phyloP scores from a whole-genome alignment of 106 monocot species.

The Chionographis japonica region DNA sequence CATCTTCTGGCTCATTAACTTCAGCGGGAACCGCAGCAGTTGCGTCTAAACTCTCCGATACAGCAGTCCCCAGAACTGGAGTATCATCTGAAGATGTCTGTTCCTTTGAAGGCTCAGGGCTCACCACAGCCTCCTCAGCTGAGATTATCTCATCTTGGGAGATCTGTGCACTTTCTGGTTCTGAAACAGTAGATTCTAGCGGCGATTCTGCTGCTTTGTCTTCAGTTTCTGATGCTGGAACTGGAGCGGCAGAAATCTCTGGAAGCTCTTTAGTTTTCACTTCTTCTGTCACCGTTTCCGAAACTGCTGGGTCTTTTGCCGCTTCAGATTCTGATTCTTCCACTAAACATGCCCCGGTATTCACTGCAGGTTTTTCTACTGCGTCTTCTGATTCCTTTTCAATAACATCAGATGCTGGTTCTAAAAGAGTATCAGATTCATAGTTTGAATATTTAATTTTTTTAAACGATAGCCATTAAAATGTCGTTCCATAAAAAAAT shows the following conservation, averaged over 20 bases:
- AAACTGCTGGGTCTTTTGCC: not conserved
- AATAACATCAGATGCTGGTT: not conserved
- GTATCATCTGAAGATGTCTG: not conserved
- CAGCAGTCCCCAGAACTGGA: not conserved
- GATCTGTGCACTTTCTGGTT: not conserved
- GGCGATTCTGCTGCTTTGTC: not conserved
- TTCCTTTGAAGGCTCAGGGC: not conserved
- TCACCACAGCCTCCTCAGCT: not conserved
- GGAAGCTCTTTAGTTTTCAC: not conserved
- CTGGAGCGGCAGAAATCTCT: not conserved
- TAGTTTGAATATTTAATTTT: not conserved
- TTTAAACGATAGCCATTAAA: too few relatives aligned
- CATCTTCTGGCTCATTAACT: not conserved
- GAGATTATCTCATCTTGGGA: not conserved
- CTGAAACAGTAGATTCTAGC: not conserved
- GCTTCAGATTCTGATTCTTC: slow-evolving; percentile 5
- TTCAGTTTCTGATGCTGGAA: not conserved
- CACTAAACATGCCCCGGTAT: not conserved
- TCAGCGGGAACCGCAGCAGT: not conserved
- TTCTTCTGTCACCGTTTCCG: slow-evolving; percentile 3
- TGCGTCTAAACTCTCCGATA: not conserved
- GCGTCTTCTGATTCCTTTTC: slow-evolving; percentile 1
- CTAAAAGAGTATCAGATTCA: slow-evolving; percentile 4
- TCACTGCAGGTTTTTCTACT: not conserved
- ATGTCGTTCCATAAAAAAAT: too few relatives aligned